Evolutionary conservation across 805 yeast genomes (phyloP), one percentile per base, ranked within the genome.

Genomic region (Phaffomyces antillensis): DNA sequence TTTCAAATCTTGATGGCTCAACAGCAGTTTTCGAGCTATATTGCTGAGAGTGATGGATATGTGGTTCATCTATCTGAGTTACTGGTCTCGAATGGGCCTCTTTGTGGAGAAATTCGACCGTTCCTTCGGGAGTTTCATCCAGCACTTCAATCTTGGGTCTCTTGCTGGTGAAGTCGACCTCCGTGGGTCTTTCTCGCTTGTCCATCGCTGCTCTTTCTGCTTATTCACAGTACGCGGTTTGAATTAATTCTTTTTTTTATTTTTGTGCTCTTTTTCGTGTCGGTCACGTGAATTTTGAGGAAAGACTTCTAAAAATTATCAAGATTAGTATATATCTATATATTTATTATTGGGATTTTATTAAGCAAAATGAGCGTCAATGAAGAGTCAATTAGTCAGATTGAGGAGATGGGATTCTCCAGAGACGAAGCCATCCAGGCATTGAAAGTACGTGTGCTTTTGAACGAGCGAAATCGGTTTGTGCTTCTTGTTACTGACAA

Each of bases 1-100:
- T 67, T 57, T 79, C 84, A 50, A 79, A 78, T 24, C 66, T 61
- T 18, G 79, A 72, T 1, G 72, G 71, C 47, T 69, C 71, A 0
- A 60, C 49, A 36, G 52, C 49, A 36, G 52, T 53, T 42, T 60
- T 60, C 0, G 65, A 47, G 20, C 58, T 57, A 39, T 58, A 66
- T 2, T 64, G 58, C 39, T 59, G 60, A 15, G 58, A 48, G 15
- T 55, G 56, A 28, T 61, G 68, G 36, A 43, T 12, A 24, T 56
- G 61, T 1, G 42, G 20, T 4, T 34, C 48, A 5, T 53, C 54
- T 1, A 15, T 32, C 7, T 46, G 31, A 0, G 37, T 25, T 28
- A 58, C 59, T 7, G 63, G 63, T 23, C 45, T 42, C 3, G 62
- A 51, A 39, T 59, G 63, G 3, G 63, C 62, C 18, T 58, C 60